phyloP scores from a whole-genome alignment of 2,329 filamentous ascomycete species.

The Harringtonia lauricola region DNA sequence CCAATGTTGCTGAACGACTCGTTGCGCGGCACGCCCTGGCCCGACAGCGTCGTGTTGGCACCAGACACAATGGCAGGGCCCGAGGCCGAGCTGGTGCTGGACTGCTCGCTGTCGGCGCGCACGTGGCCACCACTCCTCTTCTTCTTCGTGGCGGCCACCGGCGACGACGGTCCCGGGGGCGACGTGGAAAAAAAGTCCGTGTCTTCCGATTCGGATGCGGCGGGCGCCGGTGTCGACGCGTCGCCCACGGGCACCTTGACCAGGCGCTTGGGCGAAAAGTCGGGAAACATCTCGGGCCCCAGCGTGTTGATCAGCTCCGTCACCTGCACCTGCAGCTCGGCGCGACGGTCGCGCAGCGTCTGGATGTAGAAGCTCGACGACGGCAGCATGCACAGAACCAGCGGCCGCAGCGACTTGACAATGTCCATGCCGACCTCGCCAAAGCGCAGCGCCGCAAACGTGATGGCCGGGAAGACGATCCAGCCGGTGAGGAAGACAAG shows the following conservation, averaged over 20 bases:
- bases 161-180: not conserved
- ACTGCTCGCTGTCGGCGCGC: slow-evolving; percentile 34
- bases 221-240: slow-evolving; percentile 13
- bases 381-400: slow-evolving; percentile 76
- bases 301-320: slow-evolving; percentile 91
- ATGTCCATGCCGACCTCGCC: slow-evolving; percentile 99
- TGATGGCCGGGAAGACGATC: slow-evolving; percentile 75
- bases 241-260: slow-evolving; percentile 42
- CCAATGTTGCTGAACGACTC: slow-evolving; percentile 91
- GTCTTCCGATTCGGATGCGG: not conserved
- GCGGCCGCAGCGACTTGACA: slow-evolving; percentile 80
- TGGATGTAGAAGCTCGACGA: slow-evolving; percentile 75
- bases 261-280: slow-evolving; percentile 73
- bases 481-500: slow-evolving; percentile 57
- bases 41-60: slow-evolving; percentile 42
- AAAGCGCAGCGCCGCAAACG: slow-evolving; percentile 86
- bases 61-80: slow-evolving; percentile 22
- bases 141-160: not conserved
- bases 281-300: slow-evolving; percentile 92
- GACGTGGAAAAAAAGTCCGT: not conserved
- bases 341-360: slow-evolving; percentile 61
- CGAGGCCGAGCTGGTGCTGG: slow-evolving; percentile 18
- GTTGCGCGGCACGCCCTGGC: slow-evolving; percentile 60
- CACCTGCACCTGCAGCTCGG: slow-evolving; percentile 67
- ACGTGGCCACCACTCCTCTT: slow-evolving; percentile 2